A percentile compares a stretch with the other conserved stretches of the same genome.
phyloP scores from a whole-genome alignment of 495 filamentous ascomycete species.

The Penicillium bovifimosum region DNA sequence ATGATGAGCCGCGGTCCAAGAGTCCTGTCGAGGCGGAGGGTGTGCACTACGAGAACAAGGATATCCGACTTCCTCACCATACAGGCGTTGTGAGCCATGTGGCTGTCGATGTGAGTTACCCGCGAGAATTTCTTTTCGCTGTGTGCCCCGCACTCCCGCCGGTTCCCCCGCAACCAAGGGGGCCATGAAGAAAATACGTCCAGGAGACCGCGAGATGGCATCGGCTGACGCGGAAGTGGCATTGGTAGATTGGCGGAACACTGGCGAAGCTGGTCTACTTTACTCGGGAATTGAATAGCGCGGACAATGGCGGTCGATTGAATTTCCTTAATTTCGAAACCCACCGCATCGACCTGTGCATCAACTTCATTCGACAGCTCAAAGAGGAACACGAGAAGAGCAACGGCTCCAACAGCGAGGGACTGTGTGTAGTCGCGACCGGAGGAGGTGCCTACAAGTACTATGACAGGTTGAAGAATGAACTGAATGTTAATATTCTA shows the following conservation, averaged over 20 bases:
- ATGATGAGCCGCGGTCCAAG: slow-evolving; percentile 59
- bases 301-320: slow-evolving; percentile 78
- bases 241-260: slow-evolving; percentile 82
- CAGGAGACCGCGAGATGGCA: slow-evolving; percentile 1
- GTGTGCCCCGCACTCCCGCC: slow-evolving; percentile 30
- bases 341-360: slow-evolving; percentile 82
- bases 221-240: slow-evolving; percentile 18
- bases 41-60: slow-evolving; percentile 72
- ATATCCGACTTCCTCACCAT: slow-evolving; percentile 94
- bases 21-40: slow-evolving; percentile 49
- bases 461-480: slow-evolving; percentile 80
- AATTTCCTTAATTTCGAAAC: slow-evolving; percentile 97
- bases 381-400: slow-evolving; percentile 70
- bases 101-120: slow-evolving; percentile 76
- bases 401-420: slow-evolving; percentile 59
- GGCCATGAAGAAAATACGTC: not conserved
- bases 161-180: slow-evolving; percentile 30
- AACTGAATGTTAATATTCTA: slow-evolving; percentile 77
- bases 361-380: slow-evolving; percentile 78
- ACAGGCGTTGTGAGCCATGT: slow-evolving; percentile 91
- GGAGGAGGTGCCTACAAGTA: slow-evolving; percentile 94
- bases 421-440: slow-evolving; percentile 86
- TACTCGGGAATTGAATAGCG: slow-evolving; percentile 73
- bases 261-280: slow-evolving; percentile 97
- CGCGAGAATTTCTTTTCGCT: slow-evolving; percentile 6